Percentiles rank a stretch among this genome's conserved stretches.
These are phyloP conservation scores for Heterobasidion occidentale DNA, from an alignment of 1,284 basidiomycete genomes.

Conservation along the genomic window DNA sequence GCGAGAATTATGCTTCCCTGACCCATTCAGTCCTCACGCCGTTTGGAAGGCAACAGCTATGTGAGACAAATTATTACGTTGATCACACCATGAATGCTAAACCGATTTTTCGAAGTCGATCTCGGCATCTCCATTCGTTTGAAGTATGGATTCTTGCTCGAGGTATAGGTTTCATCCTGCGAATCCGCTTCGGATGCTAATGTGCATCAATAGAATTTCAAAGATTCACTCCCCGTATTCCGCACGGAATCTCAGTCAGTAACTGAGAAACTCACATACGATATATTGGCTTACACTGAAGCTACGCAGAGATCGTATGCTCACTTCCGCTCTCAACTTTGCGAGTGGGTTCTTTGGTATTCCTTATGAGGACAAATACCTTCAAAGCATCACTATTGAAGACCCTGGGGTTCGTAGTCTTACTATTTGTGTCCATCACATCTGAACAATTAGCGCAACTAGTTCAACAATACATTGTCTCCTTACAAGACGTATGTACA, in stretches of 20 bases:
- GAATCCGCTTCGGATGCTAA: not conserved
- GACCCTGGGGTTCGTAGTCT: conserved; percentile 39
- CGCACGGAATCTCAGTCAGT: conserved; percentile 80
- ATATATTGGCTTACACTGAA: not conserved
- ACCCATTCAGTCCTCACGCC: conserved; percentile 58
- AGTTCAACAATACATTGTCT: conserved; percentile 78
- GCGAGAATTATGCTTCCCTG: not conserved
- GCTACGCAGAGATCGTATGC: conserved; percentile 63
- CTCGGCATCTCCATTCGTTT: conserved; percentile 65
- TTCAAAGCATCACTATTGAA: conserved; percentile 78
- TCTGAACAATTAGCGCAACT: conserved; percentile 1
- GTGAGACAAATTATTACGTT: conserved; percentile 28
- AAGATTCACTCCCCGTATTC: conserved; percentile 74
- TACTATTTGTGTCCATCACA: not conserved
- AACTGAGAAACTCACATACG: not conserved
- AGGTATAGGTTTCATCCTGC: conserved; percentile 27
- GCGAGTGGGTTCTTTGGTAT: conserved; percentile 85
- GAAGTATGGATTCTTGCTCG: conserved; percentile 75
- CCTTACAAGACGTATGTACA: conserved; percentile 54
- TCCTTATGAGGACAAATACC: conserved; percentile 70
- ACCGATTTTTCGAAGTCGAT: conserved; percentile 38
- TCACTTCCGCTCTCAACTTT: conserved; percentile 77
- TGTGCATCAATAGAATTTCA: conserved; percentile 55
- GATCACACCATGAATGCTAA: not conserved
- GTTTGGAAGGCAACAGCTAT: conserved; percentile 75